phyloP scores from a whole-genome alignment of 2,329 filamentous ascomycete species.

The Scytalidium sp. region DNA sequence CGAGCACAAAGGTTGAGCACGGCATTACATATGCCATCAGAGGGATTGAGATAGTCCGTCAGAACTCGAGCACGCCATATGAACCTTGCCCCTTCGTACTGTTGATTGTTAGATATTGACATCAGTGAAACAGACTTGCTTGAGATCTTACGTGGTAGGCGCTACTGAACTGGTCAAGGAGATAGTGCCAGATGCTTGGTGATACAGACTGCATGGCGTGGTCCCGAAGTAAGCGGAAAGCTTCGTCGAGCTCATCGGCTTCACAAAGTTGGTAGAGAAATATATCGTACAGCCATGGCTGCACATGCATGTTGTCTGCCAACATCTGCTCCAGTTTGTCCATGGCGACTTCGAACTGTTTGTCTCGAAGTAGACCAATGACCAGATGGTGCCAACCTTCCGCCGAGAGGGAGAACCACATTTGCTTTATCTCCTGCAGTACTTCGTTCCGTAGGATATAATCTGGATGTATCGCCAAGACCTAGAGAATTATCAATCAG shows the following conservation, averaged over 20 bases:
- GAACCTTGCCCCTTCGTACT: slow-evolving; percentile 62
- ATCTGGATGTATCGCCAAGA: slow-evolving; percentile 80
- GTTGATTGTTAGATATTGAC: slow-evolving; percentile 15
- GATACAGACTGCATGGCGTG: slow-evolving; percentile 40
- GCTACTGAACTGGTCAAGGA: slow-evolving; percentile 73
- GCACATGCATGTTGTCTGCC: slow-evolving; percentile 49
- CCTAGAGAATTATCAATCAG: slow-evolving; percentile 36
- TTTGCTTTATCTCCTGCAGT: slow-evolving; percentile 68
- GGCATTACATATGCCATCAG: slow-evolving; percentile 63
- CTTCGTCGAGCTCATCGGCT: slow-evolving; percentile 72
- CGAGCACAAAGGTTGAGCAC: slow-evolving; percentile 71
- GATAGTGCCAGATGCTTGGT: slow-evolving; percentile 61
- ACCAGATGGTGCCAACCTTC: slow-evolving; percentile 65
- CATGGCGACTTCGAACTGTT: slow-evolving; percentile 78
- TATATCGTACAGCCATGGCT: slow-evolving; percentile 75
- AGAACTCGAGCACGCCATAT: slow-evolving; percentile 70
- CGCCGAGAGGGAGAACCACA: slow-evolving; percentile 65
- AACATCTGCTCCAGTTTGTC: slow-evolving; percentile 66
- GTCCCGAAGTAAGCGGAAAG: slow-evolving; percentile 60
- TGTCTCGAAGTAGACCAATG: slow-evolving; percentile 74
- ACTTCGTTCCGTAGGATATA: slow-evolving; percentile 72
- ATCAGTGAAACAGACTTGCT: slow-evolving; percentile 10
- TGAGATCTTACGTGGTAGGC: slow-evolving; percentile 52
- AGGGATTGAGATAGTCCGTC: slow-evolving; percentile 55
- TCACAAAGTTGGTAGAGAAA: slow-evolving; percentile 72